A percentile compares a stretch with the other conserved stretches of the same genome.
These are phyloP conservation scores for Tricholoma matsutake DNA, from an alignment of 768 basidiomycete genomes.

Conservation along the genomic window DNA sequence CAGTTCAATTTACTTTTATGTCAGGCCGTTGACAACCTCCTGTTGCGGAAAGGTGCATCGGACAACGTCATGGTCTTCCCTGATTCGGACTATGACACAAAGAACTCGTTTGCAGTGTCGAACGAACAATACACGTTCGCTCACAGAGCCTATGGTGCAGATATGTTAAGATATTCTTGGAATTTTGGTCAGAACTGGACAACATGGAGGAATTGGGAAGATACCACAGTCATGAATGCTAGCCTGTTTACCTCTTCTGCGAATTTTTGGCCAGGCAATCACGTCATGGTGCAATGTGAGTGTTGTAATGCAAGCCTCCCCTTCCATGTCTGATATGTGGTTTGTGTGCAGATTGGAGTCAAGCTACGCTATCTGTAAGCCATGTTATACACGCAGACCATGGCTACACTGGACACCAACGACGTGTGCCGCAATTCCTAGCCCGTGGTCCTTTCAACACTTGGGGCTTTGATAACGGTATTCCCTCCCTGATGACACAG, in stretches of 20 bases:
- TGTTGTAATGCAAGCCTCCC: constrained; percentile 8
- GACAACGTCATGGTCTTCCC: constrained; percentile 89
- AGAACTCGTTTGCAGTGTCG: constrained; percentile 50
- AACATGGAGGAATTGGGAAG: constrained; percentile 76
- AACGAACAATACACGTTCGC: constrained; percentile 71
- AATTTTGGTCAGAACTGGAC: constrained; percentile 88
- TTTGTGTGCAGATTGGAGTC: constrained; percentile 67
- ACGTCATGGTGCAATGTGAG: constrained; percentile 88
- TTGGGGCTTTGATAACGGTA: constrained; percentile 90
- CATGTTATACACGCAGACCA: constrained; percentile 78
- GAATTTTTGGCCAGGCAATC: constrained; percentile 78
- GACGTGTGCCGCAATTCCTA: constrained; percentile 85
- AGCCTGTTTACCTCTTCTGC: constrained; percentile 47
- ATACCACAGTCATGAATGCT: constrained; percentile 59
- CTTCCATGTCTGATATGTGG: not conserved
- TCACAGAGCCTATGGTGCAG: constrained; percentile 84
- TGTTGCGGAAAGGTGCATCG: constrained; percentile 74
- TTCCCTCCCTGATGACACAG: constrained; percentile 65
- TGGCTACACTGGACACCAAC: constrained; percentile 49
- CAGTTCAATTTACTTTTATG: constrained; percentile 9
- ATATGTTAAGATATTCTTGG: constrained; percentile 82
- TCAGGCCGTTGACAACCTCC: constrained; percentile 69
- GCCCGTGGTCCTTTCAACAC: constrained; percentile 87
- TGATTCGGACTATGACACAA: constrained; percentile 68
- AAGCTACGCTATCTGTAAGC: constrained; percentile 54